Base-by-base conservation (phyloP, 225 moss, liverwort and hornwort species). In the Straminergon stramineum region DNA sequence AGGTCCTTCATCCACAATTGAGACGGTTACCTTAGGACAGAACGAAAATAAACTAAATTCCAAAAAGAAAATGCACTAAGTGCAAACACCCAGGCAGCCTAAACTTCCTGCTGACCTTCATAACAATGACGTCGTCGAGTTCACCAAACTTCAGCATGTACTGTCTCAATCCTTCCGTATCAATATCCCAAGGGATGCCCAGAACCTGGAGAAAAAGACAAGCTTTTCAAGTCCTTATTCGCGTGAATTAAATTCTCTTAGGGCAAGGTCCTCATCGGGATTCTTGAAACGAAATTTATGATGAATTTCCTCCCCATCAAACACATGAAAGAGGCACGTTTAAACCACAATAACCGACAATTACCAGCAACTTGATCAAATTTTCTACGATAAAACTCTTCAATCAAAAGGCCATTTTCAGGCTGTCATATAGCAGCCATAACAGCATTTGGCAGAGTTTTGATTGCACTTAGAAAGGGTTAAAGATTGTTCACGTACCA, bases 171-270 rank as follows among this genome's bases (percentile, higher is more conserved):
- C 97, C 97, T 93, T 98, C 98, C 13, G 98, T 98, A 85, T 98
- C 97, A 75, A 98, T 92, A 92, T 98, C 98, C 98, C 98, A 98
- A 26, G 98, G 98, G 85, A 98, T 98, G 83, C 98, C 98, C 75
- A 98, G 91, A 81, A 98, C 97, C 97, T 97, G 91, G 83, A 89
- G n/a, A 83, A 66, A 86, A 56, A 30, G 81, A 64, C 79, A 91
- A 88, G 61, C 60, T 85, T 45, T 78, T 89, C 83, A 88, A 65
- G 17, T 87, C 85, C 65, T 60, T n/a, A 10, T 37, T 77, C 55
- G 17, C 32, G 26, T 30, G 53, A 77, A 65, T 35, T 52, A 31
- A 18, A 37, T 56, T 63, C 80, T 63, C 62, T 76, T 7, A 43
- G 10, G 71, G 41, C 18, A 89, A 35, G 51, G 82, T 57, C 55